Percentiles rank a stretch among this genome's conserved stretches.
phyloP scores from a whole-genome alignment of 225 moss, liverwort and hornwort species.

The Pseudoscleropodium purum region DNA sequence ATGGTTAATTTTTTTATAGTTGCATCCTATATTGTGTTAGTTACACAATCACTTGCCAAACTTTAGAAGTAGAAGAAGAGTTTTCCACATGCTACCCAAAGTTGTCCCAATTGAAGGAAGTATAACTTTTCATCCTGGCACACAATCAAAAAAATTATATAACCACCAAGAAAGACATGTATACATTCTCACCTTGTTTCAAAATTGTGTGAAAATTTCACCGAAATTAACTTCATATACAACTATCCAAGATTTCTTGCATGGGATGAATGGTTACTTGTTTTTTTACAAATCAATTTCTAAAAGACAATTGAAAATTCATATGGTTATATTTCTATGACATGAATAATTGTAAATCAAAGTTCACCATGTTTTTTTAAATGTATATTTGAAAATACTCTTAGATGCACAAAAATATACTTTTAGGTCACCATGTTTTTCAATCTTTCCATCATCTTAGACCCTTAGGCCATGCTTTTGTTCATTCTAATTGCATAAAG shows the following conservation, averaged over 20 bases:
- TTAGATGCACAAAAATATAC: neutral
- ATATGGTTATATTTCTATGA: neutral
- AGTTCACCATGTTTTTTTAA: neutral
- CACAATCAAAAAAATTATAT: neutral
- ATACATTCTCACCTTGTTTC: neutral
- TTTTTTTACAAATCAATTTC: neutral
- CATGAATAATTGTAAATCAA: neutral
- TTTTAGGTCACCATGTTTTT: neutral
- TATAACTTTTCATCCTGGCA: fast-evolving
- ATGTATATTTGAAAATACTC: neutral
- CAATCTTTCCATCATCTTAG: neutral
- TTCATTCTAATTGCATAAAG: neutral
- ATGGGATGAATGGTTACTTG: fast-evolving
- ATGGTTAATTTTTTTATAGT: neutral
- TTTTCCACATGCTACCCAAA: fast-evolving
- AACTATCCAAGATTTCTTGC: neutral
- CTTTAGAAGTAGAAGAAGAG: neutral
- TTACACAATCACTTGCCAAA: neutral
- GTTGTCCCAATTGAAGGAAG: fast-evolving
- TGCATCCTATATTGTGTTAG: neutral
- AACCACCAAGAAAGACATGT: fast-evolving
- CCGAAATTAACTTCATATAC: neutral
- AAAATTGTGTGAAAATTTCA: fast-evolving
- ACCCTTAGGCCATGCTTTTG: neutral
- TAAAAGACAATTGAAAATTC: neutral